Conservation (phyloP, 179 eudicot genomes). For the Carnegiea gigantea region DNA sequence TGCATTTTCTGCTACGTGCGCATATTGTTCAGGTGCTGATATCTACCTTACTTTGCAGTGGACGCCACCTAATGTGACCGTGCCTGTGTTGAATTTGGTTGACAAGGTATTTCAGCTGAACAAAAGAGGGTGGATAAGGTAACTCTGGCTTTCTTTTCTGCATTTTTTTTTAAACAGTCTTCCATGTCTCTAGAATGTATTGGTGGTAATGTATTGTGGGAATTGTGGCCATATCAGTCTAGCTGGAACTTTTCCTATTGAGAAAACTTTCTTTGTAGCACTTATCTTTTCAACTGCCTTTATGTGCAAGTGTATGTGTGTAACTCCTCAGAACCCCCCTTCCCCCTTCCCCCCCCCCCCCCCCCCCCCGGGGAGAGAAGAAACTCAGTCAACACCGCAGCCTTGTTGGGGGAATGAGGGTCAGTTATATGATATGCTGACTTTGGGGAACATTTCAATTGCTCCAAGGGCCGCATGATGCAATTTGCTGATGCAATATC, state of each 20-base stretch:
- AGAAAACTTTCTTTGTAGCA: not conserved
- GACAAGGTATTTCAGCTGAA: slow-evolving; percentile 95
- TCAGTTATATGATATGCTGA: not conserved
- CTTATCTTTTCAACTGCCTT: no score
- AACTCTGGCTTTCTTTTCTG: slow-evolving; percentile 20
- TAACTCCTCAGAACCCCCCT: no score
- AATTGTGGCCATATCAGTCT: not conserved
- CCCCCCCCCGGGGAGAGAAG: no score
- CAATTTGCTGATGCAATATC: not conserved
- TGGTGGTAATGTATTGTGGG: not conserved
- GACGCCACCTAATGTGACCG: slow-evolving; percentile 89
- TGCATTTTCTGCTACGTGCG: not conserved
- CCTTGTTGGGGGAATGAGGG: not conserved
- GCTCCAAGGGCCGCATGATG: not conserved
- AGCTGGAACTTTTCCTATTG: not conserved
- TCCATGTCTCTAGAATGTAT: not conserved
- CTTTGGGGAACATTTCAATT: not conserved
- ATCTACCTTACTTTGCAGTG: slow-evolving; percentile 58
- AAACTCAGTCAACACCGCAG: not conserved
- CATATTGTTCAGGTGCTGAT: slow-evolving; percentile 15
- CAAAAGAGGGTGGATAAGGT: slow-evolving; percentile 98
- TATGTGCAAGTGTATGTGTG: no score
- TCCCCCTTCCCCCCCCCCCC: no score
- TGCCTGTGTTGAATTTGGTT: slow-evolving; percentile 87
- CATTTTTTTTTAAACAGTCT: slow-evolving; percentile 5